Evolutionary conservation across 129 eudicot genomes (phyloP), one percentile per base, ranked within the genome.

Genomic region (Flaveria ramosissima): DNA sequence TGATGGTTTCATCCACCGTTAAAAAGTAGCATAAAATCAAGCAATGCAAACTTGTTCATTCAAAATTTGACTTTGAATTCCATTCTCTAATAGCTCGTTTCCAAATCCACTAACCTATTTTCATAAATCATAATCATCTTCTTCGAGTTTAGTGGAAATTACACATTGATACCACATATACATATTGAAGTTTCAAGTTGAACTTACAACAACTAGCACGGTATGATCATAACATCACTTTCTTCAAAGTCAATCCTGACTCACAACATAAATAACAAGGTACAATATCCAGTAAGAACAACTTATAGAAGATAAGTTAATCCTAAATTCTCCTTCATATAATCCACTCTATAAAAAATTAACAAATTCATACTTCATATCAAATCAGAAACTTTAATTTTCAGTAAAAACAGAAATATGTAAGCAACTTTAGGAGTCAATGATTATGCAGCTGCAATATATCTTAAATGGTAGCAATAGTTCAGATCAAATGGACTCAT

Each of bases 361-460:
- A 36, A 5, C 41, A 36, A 36, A 36, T 36, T 36, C 41, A 36
- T 36, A 36, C 41, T 36, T 6, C 62, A 56, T 15, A 74, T 70
- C 70, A 56, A 42, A 56, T 19, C 42, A 60, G 41, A 47, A 60
- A n/a, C 70, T 42, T 78, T 56, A 43, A 50, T 13, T 39, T 45
- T 9, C 27, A 45, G 50, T 45, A 8, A 45, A 45, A 45, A n/a
- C 24, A 21, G 7, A 26, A 60, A 23, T 26, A 60, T 10, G 36
- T 60, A 24, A 60, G 39, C 66, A 60, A 7, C 39, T 60, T 60
- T 11, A 60, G 36, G 30, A 60, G 66, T 23, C 66, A 11, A 60
- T 36, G 41, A 36, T 36, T 36, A 36, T 36, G 41, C 41, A 36
- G 41, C 41, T 36, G 41, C 7, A 36, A 36, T 4, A 36, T 36